Base-by-base conservation (phyloP, 2,329 filamentous ascomycete genomes). In the Amesomyces nigricolor region DNA sequence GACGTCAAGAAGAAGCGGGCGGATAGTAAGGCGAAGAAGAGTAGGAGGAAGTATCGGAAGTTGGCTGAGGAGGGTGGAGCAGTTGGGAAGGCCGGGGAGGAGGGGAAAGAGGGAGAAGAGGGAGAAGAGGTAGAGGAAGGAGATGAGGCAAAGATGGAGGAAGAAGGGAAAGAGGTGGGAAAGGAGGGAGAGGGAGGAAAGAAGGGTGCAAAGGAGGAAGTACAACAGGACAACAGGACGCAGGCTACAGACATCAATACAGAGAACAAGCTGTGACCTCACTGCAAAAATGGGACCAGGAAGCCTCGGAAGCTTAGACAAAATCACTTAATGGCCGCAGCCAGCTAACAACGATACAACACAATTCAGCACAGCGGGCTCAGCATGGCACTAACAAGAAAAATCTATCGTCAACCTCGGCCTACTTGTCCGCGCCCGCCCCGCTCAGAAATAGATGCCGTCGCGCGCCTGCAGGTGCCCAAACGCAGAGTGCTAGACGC, bases 11-110 rank as follows among this genome's bases (percentile, higher is more conserved):
- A 77, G 59, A 86, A 80, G 73, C 88, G 82, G 72, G 85, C 88
- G 65, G 87, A 84, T 30, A 94, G 90, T 68, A 81, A 82, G 19
- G 79, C 76, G 5, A 95, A 96, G 74, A 96, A 96, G 79, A 84
- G 81, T 53, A 81, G 85, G 65, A 79, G 89, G 64, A 96, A 96
- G 71, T 92, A 92, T 66, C 78, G 78, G 58, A 78, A 78, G 65
- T 70, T 89, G 1, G 78, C 76, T 4, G 78, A 79, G 57, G 77
- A 39, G 9, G 47, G 39, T 14, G 37, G 29, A 29, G 40, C 38
- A 37, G 45, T 37, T 13, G 45, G 38, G 42, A 44, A 38, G 16
- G 53, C 14, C 5, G 29, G 2, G 2, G 48, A 40, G 8, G 38
- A 38, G 19, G 38, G 35, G 7, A 44, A 32, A 14, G 46, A 16